phyloP scores from a whole-genome alignment of 192 early-diverging fungal species.

The Linnemannia elongata region DNA sequence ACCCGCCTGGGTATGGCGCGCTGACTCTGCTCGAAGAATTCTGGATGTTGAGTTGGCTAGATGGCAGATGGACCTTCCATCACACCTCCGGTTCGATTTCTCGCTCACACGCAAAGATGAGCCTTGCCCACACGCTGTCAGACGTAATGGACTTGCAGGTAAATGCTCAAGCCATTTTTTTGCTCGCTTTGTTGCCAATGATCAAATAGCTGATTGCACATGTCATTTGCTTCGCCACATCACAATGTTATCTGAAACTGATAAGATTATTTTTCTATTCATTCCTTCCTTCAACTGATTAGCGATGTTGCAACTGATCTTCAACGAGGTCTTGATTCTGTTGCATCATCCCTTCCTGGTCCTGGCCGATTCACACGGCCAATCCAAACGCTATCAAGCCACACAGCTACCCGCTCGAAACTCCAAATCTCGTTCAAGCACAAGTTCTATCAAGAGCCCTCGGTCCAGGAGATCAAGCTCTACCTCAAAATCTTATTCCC shows the following conservation, averaged over 20 bases:
- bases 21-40: constrained; percentile 45
- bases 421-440: constrained; percentile 30
- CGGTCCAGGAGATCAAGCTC: constrained; percentile 39
- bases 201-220: background rate
- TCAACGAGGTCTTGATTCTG: constrained; percentile 52
- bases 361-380: constrained; percentile 35
- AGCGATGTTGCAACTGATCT: constrained; percentile 55
- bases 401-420: background rate
- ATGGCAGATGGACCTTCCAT: constrained; percentile 52
- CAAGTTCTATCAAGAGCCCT: constrained; percentile 19
- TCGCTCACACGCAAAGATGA: constrained; percentile 31
- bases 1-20: constrained; percentile 45
- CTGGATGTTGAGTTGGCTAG: constrained; percentile 49
- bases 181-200: background rate
- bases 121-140: constrained; percentile 29
- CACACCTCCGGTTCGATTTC: constrained; percentile 40
- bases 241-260: background rate
- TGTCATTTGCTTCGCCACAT: background rate
- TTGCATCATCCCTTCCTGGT: constrained; percentile 50
- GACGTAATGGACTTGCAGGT: constrained; percentile 50
- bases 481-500: background rate
- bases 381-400: background rate
- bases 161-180: background rate
- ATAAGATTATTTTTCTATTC: background rate
- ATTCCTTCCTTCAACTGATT: background rate